Evolutionary conservation across 1,284 basidiomycete species (phyloP).

Genomic region (Sporisorium scitamineum): DNA sequence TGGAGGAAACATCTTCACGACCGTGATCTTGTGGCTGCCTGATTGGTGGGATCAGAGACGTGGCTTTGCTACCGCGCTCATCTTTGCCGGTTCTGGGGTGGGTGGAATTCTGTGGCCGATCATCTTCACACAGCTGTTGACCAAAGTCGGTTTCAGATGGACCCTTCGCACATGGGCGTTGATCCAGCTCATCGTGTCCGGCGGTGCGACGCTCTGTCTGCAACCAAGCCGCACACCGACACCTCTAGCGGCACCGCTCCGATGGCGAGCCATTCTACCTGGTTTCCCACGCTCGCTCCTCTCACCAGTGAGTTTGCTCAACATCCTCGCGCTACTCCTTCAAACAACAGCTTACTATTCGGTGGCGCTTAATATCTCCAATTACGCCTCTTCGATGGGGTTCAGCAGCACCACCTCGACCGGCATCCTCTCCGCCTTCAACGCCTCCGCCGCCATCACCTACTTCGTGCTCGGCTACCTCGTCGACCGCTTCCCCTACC

Average conservation of each 20-base stretch:
- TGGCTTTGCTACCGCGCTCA: conserved; percentile 55
- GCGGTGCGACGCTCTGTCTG: conserved; percentile 31
- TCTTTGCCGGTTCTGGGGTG: conserved; percentile 51
- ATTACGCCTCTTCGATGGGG: conserved; percentile 53
- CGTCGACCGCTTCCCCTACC: conserved; percentile 50
- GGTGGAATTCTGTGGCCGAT: conserved; percentile 60
- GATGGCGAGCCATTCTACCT: conserved; percentile 25
- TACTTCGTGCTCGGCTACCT: conserved; percentile 50
- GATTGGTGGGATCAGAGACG: conserved; percentile 55
- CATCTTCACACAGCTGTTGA: conserved; percentile 42
- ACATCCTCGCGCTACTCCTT: conserved; percentile 25
- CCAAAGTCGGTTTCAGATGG: conserved; percentile 53
- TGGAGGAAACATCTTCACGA: conserved; percentile 52
- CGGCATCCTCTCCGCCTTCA: conserved; percentile 57
- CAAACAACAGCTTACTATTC: conserved; percentile 57
- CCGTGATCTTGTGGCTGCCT: conserved; percentile 55
- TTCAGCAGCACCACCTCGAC: conserved; percentile 46
- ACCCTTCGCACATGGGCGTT: conserved; percentile 49
- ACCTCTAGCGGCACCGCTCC: conserved; percentile 7
- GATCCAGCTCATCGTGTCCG: conserved; percentile 40
- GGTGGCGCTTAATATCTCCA: conserved; percentile 56
- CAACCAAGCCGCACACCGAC: conserved; percentile 12
- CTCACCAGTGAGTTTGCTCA: conserved; percentile 25
- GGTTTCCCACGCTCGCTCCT: conserved; percentile 35
- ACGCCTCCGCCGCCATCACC: conserved; percentile 55